phyloP scores from a whole-genome alignment of 345 rosid genomes.

The thale cress (Arabidopsis thaliana) region DNA sequence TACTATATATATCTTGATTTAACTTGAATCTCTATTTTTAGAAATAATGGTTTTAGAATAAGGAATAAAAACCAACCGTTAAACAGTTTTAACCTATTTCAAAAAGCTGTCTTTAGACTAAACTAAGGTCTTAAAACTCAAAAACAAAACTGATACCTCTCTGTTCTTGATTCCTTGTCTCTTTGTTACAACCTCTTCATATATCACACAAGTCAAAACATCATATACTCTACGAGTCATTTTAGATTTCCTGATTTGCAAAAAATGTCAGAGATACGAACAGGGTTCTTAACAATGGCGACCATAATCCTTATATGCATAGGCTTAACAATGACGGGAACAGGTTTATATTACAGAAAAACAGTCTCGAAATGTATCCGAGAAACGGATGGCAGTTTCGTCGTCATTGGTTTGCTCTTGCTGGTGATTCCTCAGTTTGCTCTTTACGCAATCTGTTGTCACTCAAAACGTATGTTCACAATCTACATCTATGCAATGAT shows the following conservation, averaged over 20 bases:
- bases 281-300: constrained; percentile 43
- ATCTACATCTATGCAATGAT: constrained; percentile 37
- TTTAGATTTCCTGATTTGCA: background rate
- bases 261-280: constrained; percentile 39
- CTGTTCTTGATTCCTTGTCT: background rate
- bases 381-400: constrained; percentile 21
- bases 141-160: constrained; percentile 9
- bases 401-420: constrained; percentile 28
- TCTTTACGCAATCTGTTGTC: constrained; percentile 39
- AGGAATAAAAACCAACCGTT: constrained; percentile 17
- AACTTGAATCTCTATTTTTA: constrained; percentile 20
- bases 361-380: constrained; percentile 31
- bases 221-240: background rate
- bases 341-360: constrained; percentile 35
- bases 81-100: background rate
- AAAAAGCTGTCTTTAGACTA: constrained; percentile 22
- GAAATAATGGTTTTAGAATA: constrained; percentile 6
- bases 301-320: constrained; percentile 34
- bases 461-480: constrained; percentile 31
- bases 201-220: constrained; percentile 22
- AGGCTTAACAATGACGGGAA: constrained; percentile 36
- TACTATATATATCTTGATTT: constrained; percentile 2
- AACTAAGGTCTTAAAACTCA: constrained; percentile 18
- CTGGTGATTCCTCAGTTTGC: constrained; percentile 39
- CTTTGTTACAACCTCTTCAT: constrained; percentile 15